These are phyloP conservation scores for Rhizomucor pusillus DNA, from an alignment of 371 early-diverging fungal genomes.

Conservation along the genomic window DNA sequence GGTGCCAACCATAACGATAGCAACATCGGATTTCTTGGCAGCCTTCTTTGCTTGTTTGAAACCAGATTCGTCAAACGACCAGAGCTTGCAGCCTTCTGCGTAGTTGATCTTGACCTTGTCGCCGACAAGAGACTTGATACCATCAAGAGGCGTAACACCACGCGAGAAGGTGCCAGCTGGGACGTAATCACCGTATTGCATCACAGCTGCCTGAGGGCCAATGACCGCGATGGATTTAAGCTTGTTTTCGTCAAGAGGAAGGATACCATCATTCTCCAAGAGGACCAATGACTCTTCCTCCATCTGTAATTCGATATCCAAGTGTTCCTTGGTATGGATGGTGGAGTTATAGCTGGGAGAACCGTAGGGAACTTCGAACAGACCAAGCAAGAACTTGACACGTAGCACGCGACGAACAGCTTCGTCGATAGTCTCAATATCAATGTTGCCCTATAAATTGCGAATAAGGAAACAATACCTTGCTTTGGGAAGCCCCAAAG, in stretches of 20 bases:
- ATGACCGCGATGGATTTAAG: constrained; percentile 37
- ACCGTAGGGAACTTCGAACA: constrained; percentile 20
- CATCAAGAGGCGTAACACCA: constrained; percentile 32
- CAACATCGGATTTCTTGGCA: constrained; percentile 37
- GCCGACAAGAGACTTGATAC: constrained; percentile 28
- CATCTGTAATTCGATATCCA: constrained; percentile 12
- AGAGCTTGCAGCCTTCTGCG: constrained; percentile 22
- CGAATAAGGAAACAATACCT: not conserved
- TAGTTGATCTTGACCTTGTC: constrained; percentile 22
- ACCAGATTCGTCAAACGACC: constrained; percentile 33
- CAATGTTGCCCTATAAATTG: constrained; percentile 30
- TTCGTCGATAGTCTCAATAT: constrained; percentile 26
- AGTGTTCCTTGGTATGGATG: constrained; percentile 17
- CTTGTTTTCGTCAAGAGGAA: constrained; percentile 22
- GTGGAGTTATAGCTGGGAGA: constrained; percentile 19
- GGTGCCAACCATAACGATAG: constrained; percentile 44
- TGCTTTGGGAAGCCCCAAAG: not conserved
- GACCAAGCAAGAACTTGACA: constrained; percentile 23
- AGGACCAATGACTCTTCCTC: constrained; percentile 34
- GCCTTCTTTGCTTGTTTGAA: constrained; percentile 21
- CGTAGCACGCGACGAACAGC: constrained; percentile 20
- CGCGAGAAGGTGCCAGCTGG: constrained; percentile 16
- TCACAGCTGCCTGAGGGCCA: constrained; percentile 41
- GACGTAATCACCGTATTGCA: constrained; percentile 22
- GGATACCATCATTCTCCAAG: constrained; percentile 36